Base-by-base conservation (phyloP, 2,329 filamentous ascomycete genomes). In the Phaeoacremonium minimum region DNA sequence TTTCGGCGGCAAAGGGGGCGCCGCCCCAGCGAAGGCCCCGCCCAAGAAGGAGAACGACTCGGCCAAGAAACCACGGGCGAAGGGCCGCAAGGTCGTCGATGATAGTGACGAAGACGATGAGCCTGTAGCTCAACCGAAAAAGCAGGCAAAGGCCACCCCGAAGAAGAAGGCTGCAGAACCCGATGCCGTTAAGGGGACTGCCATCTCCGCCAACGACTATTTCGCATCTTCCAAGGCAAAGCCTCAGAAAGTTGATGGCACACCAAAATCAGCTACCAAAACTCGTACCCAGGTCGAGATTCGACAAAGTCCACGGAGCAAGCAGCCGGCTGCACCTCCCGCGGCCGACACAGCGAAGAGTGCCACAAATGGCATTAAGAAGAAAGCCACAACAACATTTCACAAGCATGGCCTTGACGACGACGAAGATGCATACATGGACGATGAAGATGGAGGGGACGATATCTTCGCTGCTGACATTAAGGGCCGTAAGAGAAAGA, bases 381-480 rank as follows among this genome's bases (percentile, higher is more conserved):
- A 69, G 46, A n/a, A n/a, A n/a, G 31, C 63, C 1, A 56, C 63
- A 3, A 58, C 61, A 2, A 55, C 66, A 2, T 59, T 66, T 37
- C 62, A 61, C 34, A 64, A 69, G 32, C 52, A 63, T 37, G 50
- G 56, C 16, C 45, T 52, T 5, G 70, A 77, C 22, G 73, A 79
- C 40, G 71, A 72, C 7, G 72, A 77, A 49, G 73, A 69, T 5
- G 77, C 75, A 40, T 61, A 84, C 46, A 77, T 87, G 15, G 83
- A 86, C 36, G 82, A 81, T 20, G 81, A 75, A 6, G 78, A 87
- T 30, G 82, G 77, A 4, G 84, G 77, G n/a, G 85, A 88, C 46
- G 90, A 95, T 49, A 89, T 95, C 15, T 90, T 90, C 58, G 85
- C 83, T 12, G 82, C 84, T 4, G 80, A 87, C 45, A 75, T 73